A percentile compares a stretch with the other conserved stretches of the same genome.
Evolutionary conservation across 1,284 basidiomycete species (phyloP).

Genomic region (Ceratobasidium sp.): DNA sequence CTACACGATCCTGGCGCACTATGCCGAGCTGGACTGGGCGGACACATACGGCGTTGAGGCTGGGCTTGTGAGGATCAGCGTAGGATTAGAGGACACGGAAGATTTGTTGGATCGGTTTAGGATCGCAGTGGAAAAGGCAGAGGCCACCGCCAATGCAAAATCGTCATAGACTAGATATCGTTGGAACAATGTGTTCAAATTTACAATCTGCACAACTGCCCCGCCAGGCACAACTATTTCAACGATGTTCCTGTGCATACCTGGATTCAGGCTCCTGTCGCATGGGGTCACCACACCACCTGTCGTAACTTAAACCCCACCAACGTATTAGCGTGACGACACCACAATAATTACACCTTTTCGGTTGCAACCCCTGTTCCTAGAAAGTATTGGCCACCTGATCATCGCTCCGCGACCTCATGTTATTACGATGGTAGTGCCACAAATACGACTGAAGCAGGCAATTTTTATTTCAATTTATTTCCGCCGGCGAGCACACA

Average conservation of each 20-base stretch:
- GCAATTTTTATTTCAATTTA: too few species aligned
- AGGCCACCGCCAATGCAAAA: slow-evolving; percentile 56
- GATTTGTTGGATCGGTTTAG: slow-evolving; percentile 68
- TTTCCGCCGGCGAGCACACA: too few species aligned
- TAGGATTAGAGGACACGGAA: slow-evolving; percentile 85
- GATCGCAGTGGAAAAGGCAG: slow-evolving; percentile 72
- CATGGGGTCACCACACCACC: neutral
- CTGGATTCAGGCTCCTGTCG: neutral
- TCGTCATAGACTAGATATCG: neutral
- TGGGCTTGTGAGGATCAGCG: slow-evolving; percentile 85
- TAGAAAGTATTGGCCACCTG: neutral
- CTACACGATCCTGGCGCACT: slow-evolving; percentile 94
- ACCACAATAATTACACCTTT: too few species aligned
- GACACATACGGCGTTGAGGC: slow-evolving; percentile 83
- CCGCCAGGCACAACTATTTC: neutral
- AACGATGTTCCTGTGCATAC: neutral
- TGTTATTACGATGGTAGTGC: too few species aligned
- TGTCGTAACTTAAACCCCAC: neutral
- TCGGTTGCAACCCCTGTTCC: neutral
- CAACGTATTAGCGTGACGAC: neutral
- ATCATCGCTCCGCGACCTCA: too few species aligned
- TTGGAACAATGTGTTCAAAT: neutral
- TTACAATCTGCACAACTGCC: neutral
- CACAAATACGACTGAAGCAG: too few species aligned
- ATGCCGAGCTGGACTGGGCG: slow-evolving; percentile 91